Evolutionary conservation across 2,329 filamentous ascomycete genomes (phyloP), one percentile per base, ranked within the genome.

Genomic region (Cercospora zeae-maydis): DNA sequence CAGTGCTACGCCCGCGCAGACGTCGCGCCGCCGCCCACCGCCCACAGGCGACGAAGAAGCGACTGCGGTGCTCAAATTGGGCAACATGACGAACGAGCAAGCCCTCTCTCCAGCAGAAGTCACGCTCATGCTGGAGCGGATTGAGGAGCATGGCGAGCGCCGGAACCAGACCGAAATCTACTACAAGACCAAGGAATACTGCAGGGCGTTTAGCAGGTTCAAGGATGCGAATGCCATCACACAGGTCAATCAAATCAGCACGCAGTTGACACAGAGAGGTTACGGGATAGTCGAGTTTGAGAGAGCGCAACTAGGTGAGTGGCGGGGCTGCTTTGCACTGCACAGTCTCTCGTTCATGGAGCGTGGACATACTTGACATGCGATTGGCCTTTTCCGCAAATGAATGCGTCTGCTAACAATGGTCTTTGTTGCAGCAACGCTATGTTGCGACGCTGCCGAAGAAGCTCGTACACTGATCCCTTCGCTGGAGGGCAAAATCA

Each of bases 381-480:
- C 21, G 42, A 27, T 47, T 19, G 39, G 19, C 39, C 13, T 19
- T 45, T 45, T 45, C 19, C 6, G 19, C 19, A 45, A 45, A 45
- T 13, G 27, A 27, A 33, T 31, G 14, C 33, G 11, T 27, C 21
- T 39, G 39, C 60, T 62, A 27, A 64, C 47, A 27, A 33, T 37
- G 31, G n/a, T 13, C 31, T 19, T 45, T 45, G 11, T 36, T 73
- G 69, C 73, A 96, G 93, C 92, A 34, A 96, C 91, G 33, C 82
- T 99, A 39, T 96, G 92, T 78, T 96, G 93, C 75, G 93, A 96
- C 72, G 89, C 88, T 49, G 89, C 92, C 63, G 95, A 99, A 75
- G 96, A 99, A 79, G 95, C 95, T 64, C 97, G 96, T 80, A 96
- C 92, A 8, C 83, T 99, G 63, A 96, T 99, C 66, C 96, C 95